Evolutionary conservation across 768 basidiomycete species (phyloP), one percentile per base, ranked within the genome.

Genomic region (Suillus sp.): DNA sequence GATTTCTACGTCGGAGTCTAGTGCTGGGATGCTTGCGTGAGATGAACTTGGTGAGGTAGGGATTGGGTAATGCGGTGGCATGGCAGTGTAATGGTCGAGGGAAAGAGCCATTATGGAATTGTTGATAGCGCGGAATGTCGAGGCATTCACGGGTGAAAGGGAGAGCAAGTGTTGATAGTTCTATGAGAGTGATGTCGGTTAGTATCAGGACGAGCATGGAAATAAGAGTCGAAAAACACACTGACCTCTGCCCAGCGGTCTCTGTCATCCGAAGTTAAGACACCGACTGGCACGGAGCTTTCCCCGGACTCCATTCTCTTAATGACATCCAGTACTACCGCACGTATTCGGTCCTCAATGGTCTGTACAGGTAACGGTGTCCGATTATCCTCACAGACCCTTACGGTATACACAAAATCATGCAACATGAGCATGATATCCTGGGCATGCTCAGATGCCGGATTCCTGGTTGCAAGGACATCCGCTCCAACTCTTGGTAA

Each of bases 241-340:
- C 84, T 62, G 74, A 94, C 93, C 71, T 83, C 77, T 13, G 90
- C 83, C 96, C 96, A 97, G 13, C 72, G 78, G 74, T 96, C 92
- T 65, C 96, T 81, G 30, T 89, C 82, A 70, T 96, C 93, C 3
- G 90, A 87, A 27, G 87, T 92, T 51, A 97, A 78, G 0, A 88
- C 80, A 9, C 92, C 89, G 5, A 97, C 79, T 32, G 84, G 81
- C 3, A 86, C 73, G 0, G 90, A 81, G 14, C 67, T 74, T 64
- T 93, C 89, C 3, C 88, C 88, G 0, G 68, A 74, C 4, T 76
- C 73, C 8, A 80, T 74, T 40, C 88, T 81, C 30, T 66, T 65
- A 27, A 81, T 76, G 0, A 86, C 93, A 70, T 97, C 95, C 1
- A 69, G 61, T 1, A 84, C 83, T 2, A 83, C 77, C 0, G 73